Evolutionary conservation across 306 rosid genomes (phyloP), one percentile per base, ranked within the genome.

Genomic region (Dryas alaskensis): DNA sequence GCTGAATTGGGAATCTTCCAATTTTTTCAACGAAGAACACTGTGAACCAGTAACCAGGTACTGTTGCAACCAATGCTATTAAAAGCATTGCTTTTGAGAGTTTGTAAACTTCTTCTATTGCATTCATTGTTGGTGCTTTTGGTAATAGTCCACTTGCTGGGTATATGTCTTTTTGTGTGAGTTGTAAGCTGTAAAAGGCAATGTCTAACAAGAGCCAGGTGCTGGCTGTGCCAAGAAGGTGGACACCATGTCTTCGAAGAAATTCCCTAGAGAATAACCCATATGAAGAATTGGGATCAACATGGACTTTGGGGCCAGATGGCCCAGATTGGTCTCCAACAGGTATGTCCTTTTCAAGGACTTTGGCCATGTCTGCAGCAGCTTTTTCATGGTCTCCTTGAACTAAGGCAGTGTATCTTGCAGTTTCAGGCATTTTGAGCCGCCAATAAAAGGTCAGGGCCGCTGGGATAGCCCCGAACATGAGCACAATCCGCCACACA

Each of bases 31-130:
- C 62, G 50, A 53, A 25, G 25, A 63, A 73, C 25, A 73, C 78
- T 5, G 78, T 63, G 22, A 63, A 73, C 78, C 78, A 73, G 62
- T 73, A 73, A 2, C 78, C 78, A 7, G 78, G 78, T 22, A 73
- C 70, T 10, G 78, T 63, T 44, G 70, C 70, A 0, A 12, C 61
- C 1, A 63, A 62, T 63, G 78, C 70, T 44, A 73, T 42, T 11
- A 63, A 2, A 12, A 51, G 69, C 78, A 73, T 73, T 40, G 61
- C 69, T 14, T 53, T 40, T 43, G 78, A 73, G 9, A 73, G 78
- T 43, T 1, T n/a, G 70, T 49, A 62, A 43, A 73, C 78, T 51
- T 73, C 70, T 19, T 73, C 78, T n/a, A 42, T 73, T 10, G 78
- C 70, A 42, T 73, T 63, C 70, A 73, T 62, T 50, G 37, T 31